Percentiles rank a stretch among this genome's conserved stretches.
Evolutionary conservation across 1,139 yeast genomes (phyloP).

Genomic region (Pichia sp.): DNA sequence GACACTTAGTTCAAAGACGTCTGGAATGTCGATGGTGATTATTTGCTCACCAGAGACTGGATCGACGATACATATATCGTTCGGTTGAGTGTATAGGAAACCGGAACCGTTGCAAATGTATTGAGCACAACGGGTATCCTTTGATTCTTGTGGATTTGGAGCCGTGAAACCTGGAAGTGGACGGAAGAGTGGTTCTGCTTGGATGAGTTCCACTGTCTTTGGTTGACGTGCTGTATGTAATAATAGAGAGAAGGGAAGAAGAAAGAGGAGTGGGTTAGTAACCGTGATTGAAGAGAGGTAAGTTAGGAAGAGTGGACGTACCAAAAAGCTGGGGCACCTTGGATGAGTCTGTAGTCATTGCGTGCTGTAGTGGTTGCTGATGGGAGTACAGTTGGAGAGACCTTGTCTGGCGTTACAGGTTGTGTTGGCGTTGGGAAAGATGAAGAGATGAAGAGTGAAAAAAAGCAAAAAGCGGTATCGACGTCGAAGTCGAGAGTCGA

Average conservation of each 20-base stretch:
- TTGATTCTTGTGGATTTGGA: conserved; percentile 18
- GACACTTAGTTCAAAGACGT: conserved; percentile 75
- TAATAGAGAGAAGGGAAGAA: too few species aligned
- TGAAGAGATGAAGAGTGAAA: background rate
- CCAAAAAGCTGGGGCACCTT: conserved; percentile 10
- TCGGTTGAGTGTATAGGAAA: conserved; percentile 52
- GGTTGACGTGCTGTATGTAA: too few species aligned
- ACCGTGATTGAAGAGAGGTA: too few species aligned
- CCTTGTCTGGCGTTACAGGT: background rate
- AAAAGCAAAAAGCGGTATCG: background rate
- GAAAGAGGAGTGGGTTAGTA: background rate
- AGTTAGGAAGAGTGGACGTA: too few species aligned
- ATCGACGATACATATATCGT: conserved; percentile 49
- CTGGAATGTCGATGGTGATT: conserved; percentile 42
- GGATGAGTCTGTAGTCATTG: conserved; percentile 3
- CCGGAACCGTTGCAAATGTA: conserved; percentile 49
- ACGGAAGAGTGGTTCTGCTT: conserved; percentile 41
- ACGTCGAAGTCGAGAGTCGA: too few species aligned
- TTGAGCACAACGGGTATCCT: conserved; percentile 32
- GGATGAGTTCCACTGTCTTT: conserved; percentile 50
- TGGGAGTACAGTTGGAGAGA: too few species aligned
- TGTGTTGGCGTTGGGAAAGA: background rate
- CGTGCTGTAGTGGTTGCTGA: background rate
- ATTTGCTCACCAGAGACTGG: conserved; percentile 43
- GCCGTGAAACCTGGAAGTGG: conserved; percentile 31